These are phyloP conservation scores for Crithidia fasciculata DNA, from an alignment of 208 protist species.

Conservation along the genomic window DNA sequence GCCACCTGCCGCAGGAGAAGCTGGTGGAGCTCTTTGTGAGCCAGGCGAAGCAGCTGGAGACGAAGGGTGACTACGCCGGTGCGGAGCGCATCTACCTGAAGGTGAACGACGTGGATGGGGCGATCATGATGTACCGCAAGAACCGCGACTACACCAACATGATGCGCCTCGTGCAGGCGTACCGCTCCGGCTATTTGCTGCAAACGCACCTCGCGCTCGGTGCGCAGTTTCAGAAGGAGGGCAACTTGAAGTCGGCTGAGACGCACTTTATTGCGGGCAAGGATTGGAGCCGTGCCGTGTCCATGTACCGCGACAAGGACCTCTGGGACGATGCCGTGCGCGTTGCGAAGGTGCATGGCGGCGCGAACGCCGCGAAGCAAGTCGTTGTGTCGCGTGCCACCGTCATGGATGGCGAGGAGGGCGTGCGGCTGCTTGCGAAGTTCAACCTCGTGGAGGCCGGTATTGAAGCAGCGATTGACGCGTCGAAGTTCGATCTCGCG, in stretches of 20 bases:
- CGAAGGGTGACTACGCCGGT: conserved; percentile 92
- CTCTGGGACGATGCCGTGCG: conserved; percentile 98
- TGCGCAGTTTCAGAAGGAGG: conserved; percentile 96
- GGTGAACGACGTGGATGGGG: conserved; percentile 96
- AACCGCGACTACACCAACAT: conserved; percentile 92
- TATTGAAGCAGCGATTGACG: conserved; percentile 95
- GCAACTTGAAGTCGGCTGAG: conserved; percentile 93
- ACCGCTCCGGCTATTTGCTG: conserved; percentile 91
- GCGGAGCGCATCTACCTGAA: conserved; percentile 97
- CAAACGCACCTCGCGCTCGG: conserved; percentile 96
- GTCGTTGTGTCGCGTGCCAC: conserved; percentile 94
- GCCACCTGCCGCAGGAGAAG: conserved; percentile 91
- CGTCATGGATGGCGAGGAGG: conserved; percentile 93
- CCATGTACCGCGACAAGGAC: conserved; percentile 97
- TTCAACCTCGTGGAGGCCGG: conserved; percentile 95
- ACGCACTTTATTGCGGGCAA: conserved; percentile 94
- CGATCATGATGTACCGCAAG: conserved; percentile 97
- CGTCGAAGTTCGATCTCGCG: conserved; percentile 94
- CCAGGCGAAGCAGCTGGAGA: conserved; percentile 95
- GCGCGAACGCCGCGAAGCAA: conserved; percentile 93
- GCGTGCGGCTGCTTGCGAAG: conserved; percentile 94
- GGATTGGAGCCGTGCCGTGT: conserved; percentile 96
- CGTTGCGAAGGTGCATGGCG: conserved; percentile 96
- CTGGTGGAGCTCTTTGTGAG: conserved; percentile 91
- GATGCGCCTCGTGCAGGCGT: conserved; percentile 93